Evolutionary conservation across 768 basidiomycete genomes (phyloP).

Genomic region (Galerina marginata): DNA sequence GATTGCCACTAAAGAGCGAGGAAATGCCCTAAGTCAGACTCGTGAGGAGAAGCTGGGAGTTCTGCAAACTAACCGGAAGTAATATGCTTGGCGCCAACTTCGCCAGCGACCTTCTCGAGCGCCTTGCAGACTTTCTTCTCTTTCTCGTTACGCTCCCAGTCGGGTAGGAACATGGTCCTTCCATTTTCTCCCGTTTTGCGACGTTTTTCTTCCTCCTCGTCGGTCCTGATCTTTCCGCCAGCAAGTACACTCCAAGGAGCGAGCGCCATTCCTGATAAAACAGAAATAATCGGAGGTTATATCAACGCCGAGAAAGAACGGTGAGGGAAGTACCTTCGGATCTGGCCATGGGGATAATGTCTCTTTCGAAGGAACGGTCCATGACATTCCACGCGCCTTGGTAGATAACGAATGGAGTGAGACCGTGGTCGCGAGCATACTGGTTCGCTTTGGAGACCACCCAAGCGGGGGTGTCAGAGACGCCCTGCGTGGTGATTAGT

Average conservation of each 20-base stretch:
- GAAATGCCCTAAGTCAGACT: background rate
- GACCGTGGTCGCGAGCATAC: constrained; percentile 52
- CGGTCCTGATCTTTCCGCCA: constrained; percentile 55
- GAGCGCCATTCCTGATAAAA: constrained; percentile 34
- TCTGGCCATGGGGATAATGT: constrained; percentile 54
- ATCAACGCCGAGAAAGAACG: constrained; percentile 5
- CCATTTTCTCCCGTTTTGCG: constrained; percentile 42
- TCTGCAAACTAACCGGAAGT: constrained; percentile 47
- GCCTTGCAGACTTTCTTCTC: constrained; percentile 48
- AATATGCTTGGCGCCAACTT: constrained; percentile 53
- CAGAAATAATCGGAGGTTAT: background rate
- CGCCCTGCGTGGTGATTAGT: constrained; percentile 30
- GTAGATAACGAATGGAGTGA: constrained; percentile 59
- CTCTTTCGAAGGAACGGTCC: constrained; percentile 55
- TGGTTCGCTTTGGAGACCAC: constrained; percentile 53
- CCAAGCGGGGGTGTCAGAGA: constrained; percentile 54
- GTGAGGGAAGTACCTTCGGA: constrained; percentile 40
- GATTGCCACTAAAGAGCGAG: constrained; percentile 45
- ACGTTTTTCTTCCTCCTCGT: constrained; percentile 44
- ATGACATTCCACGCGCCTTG: constrained; percentile 53
- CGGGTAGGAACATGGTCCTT: constrained; percentile 28
- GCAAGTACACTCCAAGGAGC: constrained; percentile 39
- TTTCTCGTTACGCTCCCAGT: constrained; percentile 53
- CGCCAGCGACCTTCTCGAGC: constrained; percentile 53
- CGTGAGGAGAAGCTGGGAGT: too few species aligned